Base-by-base conservation (phyloP, 306 rosid species). In the Purshia tridentata region DNA sequence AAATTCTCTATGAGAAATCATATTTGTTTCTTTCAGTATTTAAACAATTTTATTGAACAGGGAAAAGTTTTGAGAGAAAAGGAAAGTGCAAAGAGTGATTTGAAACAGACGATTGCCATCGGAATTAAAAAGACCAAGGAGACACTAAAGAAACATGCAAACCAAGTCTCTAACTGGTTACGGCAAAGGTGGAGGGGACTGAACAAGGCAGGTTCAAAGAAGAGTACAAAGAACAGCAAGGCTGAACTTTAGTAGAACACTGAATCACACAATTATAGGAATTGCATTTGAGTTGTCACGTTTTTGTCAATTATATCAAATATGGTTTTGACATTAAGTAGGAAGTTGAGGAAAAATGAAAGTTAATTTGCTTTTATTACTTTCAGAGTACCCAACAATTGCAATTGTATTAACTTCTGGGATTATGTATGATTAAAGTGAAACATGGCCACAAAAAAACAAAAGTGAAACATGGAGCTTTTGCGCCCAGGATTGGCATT, bases 191-290 rank as follows among this genome's bases (percentile, higher is more conserved):
- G 99, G 99, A 83, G 59, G 71, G 81, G 75, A 70, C 78, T 81
- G 67, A 87, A 86, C 67, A 62, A 81, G 54, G 23, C 81, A 51
- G 77, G 72, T 44, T 77, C 91, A 59, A 84, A 81, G 74, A 91
- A 88, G 78, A 78, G 82, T 19, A 47, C 86, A 6, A 89, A 86
- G 57, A 47, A 75, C 65, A 57, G 75, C 70, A 90, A 93, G 75
- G 80, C 84, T 68, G 99, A 94, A 53, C 96, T 94, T 62, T 94
- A 90, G 85, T 91, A 90, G 85, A 9, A 64, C 60, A 65, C 35
- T 8, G 5, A 46, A 75, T 23, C 63, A 67, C 55, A 71, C 18
- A 7, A 46, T 50, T 62, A 49, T 59, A 57, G 74, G 67, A 63
- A 64, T 47, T 65, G 49, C 47, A 35, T 76, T 22, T 37, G 62